Evolutionary conservation across 2,329 filamentous ascomycete species (phyloP).

Genomic region (Cyanodermella asteris): DNA sequence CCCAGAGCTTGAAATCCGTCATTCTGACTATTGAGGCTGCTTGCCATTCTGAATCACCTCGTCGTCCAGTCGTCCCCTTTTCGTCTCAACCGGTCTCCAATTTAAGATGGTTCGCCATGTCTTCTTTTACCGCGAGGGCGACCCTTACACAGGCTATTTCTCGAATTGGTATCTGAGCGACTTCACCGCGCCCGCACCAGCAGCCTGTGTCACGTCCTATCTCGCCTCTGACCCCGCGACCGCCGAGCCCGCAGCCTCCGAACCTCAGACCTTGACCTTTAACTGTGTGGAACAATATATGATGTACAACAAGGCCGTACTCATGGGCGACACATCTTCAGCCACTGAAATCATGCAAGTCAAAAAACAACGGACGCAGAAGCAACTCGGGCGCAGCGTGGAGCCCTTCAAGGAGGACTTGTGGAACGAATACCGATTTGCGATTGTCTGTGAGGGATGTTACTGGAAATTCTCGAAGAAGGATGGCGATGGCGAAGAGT

Average conservation of each 20-base stretch:
- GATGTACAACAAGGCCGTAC: conserved; percentile 32
- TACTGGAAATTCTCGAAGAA: too few species aligned
- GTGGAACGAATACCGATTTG: conserved; percentile 30
- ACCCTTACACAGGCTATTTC: too few species aligned
- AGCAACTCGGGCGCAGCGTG: conserved; percentile 33
- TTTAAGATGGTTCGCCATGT: too few species aligned
- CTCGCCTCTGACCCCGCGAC: too few species aligned
- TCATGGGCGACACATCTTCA: conserved; percentile 24
- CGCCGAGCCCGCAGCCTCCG: conserved; percentile 13
- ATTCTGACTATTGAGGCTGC: too few species aligned
- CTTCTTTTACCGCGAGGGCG: too few species aligned
- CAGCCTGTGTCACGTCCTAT: too few species aligned
- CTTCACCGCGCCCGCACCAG: conserved; percentile 20
- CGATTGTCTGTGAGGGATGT: conserved; percentile 37
- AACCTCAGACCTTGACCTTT: conserved; percentile 7
- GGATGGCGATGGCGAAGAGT: conserved; percentile 17
- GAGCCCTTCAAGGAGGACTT: conserved; percentile 26
- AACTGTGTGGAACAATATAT: conserved; percentile 22
- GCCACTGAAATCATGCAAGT: conserved; percentile 29
- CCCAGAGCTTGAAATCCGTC: too few species aligned
- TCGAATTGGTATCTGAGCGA: conserved; percentile 38
- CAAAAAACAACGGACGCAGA: conserved; percentile 25
- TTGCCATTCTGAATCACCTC: too few species aligned
- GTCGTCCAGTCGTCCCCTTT: too few species aligned
- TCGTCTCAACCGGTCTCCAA: too few species aligned